A percentile compares a stretch with the other conserved stretches of the same genome.
phyloP scores from a whole-genome alignment of 1,284 basidiomycete species.

The Exobasidium cylindrosporum region DNA sequence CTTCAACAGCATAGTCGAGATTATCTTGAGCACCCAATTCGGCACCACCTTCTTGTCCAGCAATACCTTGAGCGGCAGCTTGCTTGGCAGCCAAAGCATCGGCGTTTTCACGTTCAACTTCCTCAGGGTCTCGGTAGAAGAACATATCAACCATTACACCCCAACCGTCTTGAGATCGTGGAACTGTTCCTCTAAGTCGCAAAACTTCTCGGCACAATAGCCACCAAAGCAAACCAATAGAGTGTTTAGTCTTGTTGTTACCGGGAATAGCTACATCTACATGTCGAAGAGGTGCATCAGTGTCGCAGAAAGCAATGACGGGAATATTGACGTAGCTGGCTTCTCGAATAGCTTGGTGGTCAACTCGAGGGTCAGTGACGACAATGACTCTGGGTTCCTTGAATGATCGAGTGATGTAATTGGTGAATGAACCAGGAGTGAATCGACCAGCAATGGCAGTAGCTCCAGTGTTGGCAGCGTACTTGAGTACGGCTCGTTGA shows the following conservation, averaged over 20 bases:
- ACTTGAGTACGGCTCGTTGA: slow-evolving; percentile 98
- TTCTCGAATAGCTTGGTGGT: slow-evolving; percentile 99
- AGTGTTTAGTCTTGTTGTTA: slow-evolving; percentile 98
- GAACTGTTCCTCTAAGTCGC: slow-evolving; percentile 86
- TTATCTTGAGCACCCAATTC: slow-evolving; percentile 23
- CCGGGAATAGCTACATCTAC: slow-evolving; percentile 98
- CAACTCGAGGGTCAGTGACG: slow-evolving; percentile 97
- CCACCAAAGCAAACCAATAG: slow-evolving; percentile 98
- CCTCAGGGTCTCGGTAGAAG: slow-evolving; percentile 99
- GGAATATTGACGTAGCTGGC: slow-evolving; percentile 99
- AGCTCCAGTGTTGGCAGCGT: slow-evolving; percentile 93
- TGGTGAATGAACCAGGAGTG: slow-evolving; percentile 94
- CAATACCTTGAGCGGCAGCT: slow-evolving; percentile 54
- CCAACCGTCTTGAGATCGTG: slow-evolving; percentile 86
- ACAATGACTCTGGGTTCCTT: slow-evolving; percentile 98
- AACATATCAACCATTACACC: slow-evolving; percentile 98
- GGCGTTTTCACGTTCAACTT: slow-evolving; percentile 93
- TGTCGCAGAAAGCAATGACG: slow-evolving; percentile 97
- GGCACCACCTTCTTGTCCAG: slow-evolving; percentile 40
- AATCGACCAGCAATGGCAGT: slow-evolving; percentile 98
- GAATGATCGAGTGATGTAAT: slow-evolving; percentile 99
- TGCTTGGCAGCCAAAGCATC: slow-evolving; percentile 73
- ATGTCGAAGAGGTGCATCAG: slow-evolving; percentile 92
- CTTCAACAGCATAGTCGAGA: slow-evolving; percentile 53
- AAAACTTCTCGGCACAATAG: slow-evolving; percentile 95